Evolutionary conservation across 208 protist genomes (phyloP), one percentile per base, ranked within the genome.

Genomic region (Leishmania martiniquensis): DNA sequence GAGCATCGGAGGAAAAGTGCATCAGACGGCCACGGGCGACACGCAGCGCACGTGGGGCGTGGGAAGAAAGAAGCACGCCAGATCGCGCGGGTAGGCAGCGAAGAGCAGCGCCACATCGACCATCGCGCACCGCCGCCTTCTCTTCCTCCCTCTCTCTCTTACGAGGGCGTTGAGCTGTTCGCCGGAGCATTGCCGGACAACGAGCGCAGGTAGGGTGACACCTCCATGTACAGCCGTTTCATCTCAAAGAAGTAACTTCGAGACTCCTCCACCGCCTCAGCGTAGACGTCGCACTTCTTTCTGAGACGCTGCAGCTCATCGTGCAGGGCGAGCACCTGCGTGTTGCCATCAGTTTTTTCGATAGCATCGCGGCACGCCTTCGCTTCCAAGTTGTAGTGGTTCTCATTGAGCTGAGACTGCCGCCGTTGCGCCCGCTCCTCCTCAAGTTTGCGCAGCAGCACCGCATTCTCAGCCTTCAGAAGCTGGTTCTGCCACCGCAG

Each of bases 171-270:
- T 13, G 67, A 44, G 67, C 32, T 44, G 67, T 57, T 44, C 45
- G 17, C 13, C n/a, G 47, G 20, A 13, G 47, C 15, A 37, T 57
- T 47, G 47, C 25, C 29, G 49, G 72, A 42, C 25, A 63, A 49
- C 32, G 75, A 68, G 51, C 72, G 68, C 67, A 85, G 62, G 34
- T 82, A 54, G 15, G 76, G 77, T 60, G 84, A 73, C 60, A 96
- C 85, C 76, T 96, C 89, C 42, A 77, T 77, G 74, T 93, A 94
- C 9, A 96, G 77, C 29, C 87, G 76, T 81, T 92, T 91, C 88
- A 96, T 89, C 62, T 94, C 87, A n/a, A 91, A 85, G 52, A 94
- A 93, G 70, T 94, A 89, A 34, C 75, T 83, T 0, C 89, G 77
- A 22, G 85, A 83, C 76, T 96, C 90, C 83, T 94, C 92, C 32